These are phyloP conservation scores for Wilhelminamyces savonicus DNA, from an alignment of 805 yeast species.

Conservation along the genomic window DNA sequence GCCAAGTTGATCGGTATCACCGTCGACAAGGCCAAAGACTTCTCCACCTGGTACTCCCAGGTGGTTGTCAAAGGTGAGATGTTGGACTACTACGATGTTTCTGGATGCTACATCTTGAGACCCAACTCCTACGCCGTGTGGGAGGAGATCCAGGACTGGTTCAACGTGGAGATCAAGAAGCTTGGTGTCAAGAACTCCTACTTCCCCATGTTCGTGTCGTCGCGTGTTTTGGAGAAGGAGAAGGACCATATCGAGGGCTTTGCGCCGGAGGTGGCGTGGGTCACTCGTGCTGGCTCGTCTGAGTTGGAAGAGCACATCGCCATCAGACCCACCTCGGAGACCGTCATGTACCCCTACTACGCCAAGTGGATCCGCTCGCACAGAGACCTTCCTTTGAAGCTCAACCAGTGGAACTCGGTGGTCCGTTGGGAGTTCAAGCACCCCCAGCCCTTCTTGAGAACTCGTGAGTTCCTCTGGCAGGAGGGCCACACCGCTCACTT, in stretches of 20 bases:
- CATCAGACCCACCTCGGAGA: constrained; percentile 98
- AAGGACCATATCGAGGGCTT: constrained; percentile 98
- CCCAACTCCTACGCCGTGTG: constrained; percentile 93
- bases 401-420: constrained; percentile 99
- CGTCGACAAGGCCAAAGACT: constrained; percentile 84
- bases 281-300: constrained; percentile 88
- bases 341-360: constrained; percentile 99
- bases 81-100: constrained; percentile 97
- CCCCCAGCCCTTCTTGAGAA: constrained; percentile 98
- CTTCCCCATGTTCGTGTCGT: constrained; percentile 98
- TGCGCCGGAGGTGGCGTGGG: constrained; percentile 99
- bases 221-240: constrained; percentile 90
- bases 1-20: constrained; percentile 95
- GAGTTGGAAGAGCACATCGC: constrained; percentile 98
- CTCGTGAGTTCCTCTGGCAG: constrained; percentile 99
- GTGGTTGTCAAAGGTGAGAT: constrained; percentile 94
- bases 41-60: constrained; percentile 97
- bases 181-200: constrained; percentile 92
- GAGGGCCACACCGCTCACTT: constrained; percentile 99
- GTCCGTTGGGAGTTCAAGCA: constrained; percentile 99
- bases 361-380: constrained; percentile 98
- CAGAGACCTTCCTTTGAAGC: constrained; percentile 92
- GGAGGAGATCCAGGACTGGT: constrained; percentile 90
- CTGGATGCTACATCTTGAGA: constrained; percentile 96
- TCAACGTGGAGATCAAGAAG: constrained; percentile 72